Base-by-base conservation (phyloP, 1,284 basidiomycete genomes). In the Clitocybe nebularis region DNA sequence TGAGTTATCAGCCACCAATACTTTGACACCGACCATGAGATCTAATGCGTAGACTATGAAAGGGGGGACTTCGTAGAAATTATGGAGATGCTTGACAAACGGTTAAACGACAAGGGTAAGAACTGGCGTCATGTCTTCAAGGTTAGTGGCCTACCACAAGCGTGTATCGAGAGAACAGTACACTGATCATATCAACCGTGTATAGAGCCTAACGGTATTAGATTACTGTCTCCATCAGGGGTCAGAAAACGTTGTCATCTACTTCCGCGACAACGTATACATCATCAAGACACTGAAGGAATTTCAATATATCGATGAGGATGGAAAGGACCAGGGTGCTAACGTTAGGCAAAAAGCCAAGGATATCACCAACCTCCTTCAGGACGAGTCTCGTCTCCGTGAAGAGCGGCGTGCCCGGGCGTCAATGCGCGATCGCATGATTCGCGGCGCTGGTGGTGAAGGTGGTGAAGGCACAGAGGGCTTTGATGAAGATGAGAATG, bases 81-180 rank as follows among this genome's bases (percentile, higher is more conserved):
- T 59, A 98, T 99, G 93, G 96, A 99, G 72, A 98, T 98, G 91
- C 75, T 99, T 48, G 96, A 99, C 69, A 99, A 99, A 69, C 82
- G 96, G 39, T 69, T 99, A 54, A 99, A 99, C 59, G 96, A 99
- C 72, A 99, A 98, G 73, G 96, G 96, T 29, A 99, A 99, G 81
- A 98, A 99, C 61, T 99, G 96, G 96, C 77, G 95, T 39, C 96
- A 99, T 74, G 96, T 99, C 48, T 99, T 98, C 81, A 99, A 99
- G 77, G 90, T 84, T 49, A 48, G 68, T 42, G 14, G 10, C 16
- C 9, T 29, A 22, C 3, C 21, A 29, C 5, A 25, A 11, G 30
- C 33, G 17, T 29, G 36, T 50, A 29, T 16, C 14, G 33, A 14
- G 40, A 5, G 19, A 13, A 11, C 13, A 24, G 23, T 10, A 25